Evolutionary conservation across 441 rosid genomes (phyloP).

Genomic region (Eruca vesicaria): DNA sequence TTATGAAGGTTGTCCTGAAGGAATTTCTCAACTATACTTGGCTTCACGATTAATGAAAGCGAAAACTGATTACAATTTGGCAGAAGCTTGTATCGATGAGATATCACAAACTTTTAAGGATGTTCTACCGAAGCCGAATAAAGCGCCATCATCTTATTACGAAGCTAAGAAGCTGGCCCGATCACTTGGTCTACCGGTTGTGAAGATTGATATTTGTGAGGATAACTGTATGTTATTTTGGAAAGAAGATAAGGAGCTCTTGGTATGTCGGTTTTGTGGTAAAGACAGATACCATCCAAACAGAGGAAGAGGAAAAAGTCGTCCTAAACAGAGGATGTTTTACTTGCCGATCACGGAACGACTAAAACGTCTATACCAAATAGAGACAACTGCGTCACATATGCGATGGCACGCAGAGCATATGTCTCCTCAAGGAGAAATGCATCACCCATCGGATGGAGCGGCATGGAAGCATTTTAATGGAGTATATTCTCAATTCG

Average conservation of each 20-base stretch:
- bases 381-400: neutral
- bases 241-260: too few relatives aligned
- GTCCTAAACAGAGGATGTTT: neutral
- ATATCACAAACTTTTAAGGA: too few relatives aligned
- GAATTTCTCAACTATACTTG: neutral
- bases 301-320: neutral
- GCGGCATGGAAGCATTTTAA: neutral
- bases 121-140: neutral
- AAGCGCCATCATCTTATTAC: neutral
- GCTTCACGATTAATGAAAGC: neutral
- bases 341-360: neutral
- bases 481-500: neutral
- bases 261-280: too few relatives aligned
- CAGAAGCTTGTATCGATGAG: neutral
- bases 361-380: neutral
- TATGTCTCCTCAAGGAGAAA: neutral
- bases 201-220: too few relatives aligned
- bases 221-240: too few relatives aligned
- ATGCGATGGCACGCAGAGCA: neutral
- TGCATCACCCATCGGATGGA: neutral
- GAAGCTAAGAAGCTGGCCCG: neutral
- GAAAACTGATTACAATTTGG: neutral
- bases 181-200: neutral
- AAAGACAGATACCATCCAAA: too few relatives aligned
- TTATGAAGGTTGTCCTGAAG: neutral